A percentile compares a stretch with the other conserved stretches of the same genome.
Conservation (phyloP, 441 rosid species). For the Adansonia rubrostipa region DNA sequence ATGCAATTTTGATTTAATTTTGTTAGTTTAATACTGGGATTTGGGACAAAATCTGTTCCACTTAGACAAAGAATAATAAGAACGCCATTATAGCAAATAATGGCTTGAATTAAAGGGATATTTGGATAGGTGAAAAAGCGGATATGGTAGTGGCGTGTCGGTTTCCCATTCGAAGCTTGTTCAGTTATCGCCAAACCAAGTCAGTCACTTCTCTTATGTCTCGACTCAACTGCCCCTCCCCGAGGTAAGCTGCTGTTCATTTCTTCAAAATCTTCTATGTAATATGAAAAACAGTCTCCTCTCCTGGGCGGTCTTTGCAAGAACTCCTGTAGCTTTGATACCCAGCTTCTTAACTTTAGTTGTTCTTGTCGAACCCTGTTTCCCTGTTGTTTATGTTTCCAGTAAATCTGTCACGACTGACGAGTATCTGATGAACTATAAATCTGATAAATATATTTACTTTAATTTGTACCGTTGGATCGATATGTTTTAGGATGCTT, state of each 20-base stretch:
- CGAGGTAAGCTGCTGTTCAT: conserved; percentile 31
- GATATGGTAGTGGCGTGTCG: conserved; percentile 44
- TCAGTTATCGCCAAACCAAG: conserved; percentile 21
- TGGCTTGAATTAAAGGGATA: background rate
- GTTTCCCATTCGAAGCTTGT: conserved; percentile 37
- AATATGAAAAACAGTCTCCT: conserved; percentile 1
- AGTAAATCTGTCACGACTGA: background rate
- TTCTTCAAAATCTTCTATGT: background rate
- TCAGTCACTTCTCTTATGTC: conserved; percentile 9
- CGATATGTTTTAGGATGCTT: background rate
- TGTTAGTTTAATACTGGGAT: background rate
- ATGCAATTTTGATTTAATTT: background rate
- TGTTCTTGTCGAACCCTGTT: conserved; percentile 5
- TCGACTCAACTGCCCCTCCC: conserved; percentile 15
- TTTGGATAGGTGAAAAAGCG: conserved; percentile 20
- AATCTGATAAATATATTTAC: background rate
- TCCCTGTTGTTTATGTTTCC: background rate
- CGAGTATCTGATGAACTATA: background rate
- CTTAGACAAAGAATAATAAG: background rate
- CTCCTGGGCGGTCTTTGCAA: background rate
- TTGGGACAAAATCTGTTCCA: background rate
- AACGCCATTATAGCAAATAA: background rate
- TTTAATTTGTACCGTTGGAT: background rate
- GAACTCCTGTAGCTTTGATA: background rate
- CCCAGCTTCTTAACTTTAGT: background rate